Conservation (phyloP, 306 rosid genomes). For the Elaeagnus macrophylla region DNA sequence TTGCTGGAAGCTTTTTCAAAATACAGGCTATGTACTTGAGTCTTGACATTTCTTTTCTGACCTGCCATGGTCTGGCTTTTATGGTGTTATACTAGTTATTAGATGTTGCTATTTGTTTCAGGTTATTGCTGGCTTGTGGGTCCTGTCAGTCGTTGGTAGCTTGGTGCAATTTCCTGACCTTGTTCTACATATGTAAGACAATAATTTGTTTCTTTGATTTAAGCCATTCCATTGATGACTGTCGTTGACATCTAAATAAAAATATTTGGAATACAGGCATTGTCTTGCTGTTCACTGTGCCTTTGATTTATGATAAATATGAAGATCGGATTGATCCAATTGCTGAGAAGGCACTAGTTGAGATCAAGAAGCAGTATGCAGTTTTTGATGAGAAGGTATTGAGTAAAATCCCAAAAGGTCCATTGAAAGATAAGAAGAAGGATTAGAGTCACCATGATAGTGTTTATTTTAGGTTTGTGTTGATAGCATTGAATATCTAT, state of each 20-base stretch:
- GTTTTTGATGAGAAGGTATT: conserved; percentile 42
- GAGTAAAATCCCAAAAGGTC: conserved; percentile 45
- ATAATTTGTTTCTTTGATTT: not conserved
- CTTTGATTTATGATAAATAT: conserved; percentile 39
- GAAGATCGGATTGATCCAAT: conserved; percentile 35
- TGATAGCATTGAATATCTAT: not conserved
- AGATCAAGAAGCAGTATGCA: conserved; percentile 45
- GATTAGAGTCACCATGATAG: conserved; percentile 23
- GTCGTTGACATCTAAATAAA: conserved; percentile 2
- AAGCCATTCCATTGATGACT: not conserved
- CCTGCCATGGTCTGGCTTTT: too few species aligned
- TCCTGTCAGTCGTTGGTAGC: conserved; percentile 51
- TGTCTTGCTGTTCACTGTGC: conserved; percentile 39
- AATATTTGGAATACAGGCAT: conserved; percentile 25
- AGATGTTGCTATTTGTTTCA: conserved; percentile 15
- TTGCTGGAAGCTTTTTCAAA: too few species aligned
- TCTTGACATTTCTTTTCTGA: too few species aligned
- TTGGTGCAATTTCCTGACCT: conserved; percentile 73
- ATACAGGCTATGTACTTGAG: too few species aligned
- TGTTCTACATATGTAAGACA: conserved; percentile 57
- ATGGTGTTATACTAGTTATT: too few species aligned
- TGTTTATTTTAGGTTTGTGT: conserved; percentile 5
- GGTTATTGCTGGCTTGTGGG: conserved; percentile 56
- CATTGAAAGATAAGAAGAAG: conserved; percentile 44
- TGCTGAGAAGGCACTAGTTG: conserved; percentile 35